These are phyloP conservation scores for Aspergillus carbonarius DNA, from an alignment of 2,329 filamentous ascomycete genomes.

Conservation along the genomic window DNA sequence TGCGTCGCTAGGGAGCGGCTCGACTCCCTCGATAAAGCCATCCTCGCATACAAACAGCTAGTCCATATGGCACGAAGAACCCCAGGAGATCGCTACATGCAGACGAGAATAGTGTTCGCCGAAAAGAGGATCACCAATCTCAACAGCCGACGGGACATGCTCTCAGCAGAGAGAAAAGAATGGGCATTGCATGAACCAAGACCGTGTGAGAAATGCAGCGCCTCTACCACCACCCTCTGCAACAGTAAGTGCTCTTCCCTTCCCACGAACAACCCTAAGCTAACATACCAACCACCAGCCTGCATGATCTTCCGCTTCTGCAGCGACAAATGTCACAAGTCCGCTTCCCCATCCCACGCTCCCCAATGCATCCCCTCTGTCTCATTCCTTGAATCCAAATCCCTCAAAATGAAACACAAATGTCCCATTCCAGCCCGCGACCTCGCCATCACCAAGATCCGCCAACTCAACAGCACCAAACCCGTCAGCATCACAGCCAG, in stretches of 20 bases:
- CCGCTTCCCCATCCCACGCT: constrained; percentile 13
- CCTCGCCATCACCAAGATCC: constrained; percentile 28
- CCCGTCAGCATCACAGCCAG: constrained; percentile 23
- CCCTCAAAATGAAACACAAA: constrained; percentile 27
- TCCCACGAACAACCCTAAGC: background rate
- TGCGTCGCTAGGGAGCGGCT: constrained; percentile 31
- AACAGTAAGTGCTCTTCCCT: constrained; percentile 22
- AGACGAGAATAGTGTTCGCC: constrained; percentile 27
- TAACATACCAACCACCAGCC: constrained; percentile 12
- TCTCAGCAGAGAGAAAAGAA: constrained; percentile 26
- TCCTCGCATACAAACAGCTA: constrained; percentile 30
- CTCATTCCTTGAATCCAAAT: constrained; percentile 32
- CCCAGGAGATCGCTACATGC: constrained; percentile 25
- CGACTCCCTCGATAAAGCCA: constrained; percentile 29
- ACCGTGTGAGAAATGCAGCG: constrained; percentile 23
- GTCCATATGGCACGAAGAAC: constrained; percentile 26
- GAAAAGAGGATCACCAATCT: constrained; percentile 29
- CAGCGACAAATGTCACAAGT: constrained; percentile 27
- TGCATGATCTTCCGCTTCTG: constrained; percentile 33
- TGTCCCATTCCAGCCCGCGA: constrained; percentile 25
- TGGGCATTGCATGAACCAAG: constrained; percentile 27
- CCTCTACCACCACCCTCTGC: constrained; percentile 24
- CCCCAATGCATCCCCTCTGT: constrained; percentile 30
- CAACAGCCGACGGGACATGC: constrained; percentile 25
- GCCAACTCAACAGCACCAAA: constrained; percentile 14